A percentile compares a stretch with the other conserved stretches of the same genome.
Evolutionary conservation across 1,139 yeast species (phyloP).

Genomic region (Suhomyces panamericanus): DNA sequence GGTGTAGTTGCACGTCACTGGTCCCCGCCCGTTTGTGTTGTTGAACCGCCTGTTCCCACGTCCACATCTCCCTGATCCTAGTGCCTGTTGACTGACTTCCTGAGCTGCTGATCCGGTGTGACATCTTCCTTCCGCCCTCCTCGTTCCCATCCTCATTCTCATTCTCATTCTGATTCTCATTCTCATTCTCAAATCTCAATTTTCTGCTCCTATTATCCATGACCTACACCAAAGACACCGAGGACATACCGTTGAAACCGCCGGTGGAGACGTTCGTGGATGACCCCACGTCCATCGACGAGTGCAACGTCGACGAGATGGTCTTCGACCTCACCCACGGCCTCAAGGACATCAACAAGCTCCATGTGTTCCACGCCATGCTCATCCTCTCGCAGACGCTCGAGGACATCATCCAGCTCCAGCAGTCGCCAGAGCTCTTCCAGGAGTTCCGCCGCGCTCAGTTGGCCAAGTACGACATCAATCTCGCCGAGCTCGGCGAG

Average conservation of each 20-base stretch:
- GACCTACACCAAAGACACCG: constrained; percentile 16
- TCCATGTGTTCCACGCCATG: constrained; percentile 42
- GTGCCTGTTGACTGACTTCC: too few species aligned
- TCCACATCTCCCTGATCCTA: too few species aligned
- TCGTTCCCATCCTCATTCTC: neutral
- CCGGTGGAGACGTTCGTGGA: constrained; percentile 46
- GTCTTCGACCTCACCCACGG: constrained; percentile 34
- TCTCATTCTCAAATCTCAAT: too few species aligned
- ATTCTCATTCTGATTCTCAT: neutral
- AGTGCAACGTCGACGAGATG: constrained; percentile 39
- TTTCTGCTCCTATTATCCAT: neutral
- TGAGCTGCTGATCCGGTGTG: too few species aligned
- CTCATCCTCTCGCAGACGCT: constrained; percentile 33
- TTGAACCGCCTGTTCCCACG: too few species aligned
- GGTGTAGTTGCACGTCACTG: too few species aligned
- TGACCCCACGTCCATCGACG: constrained; percentile 39
- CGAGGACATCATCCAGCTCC: constrained; percentile 36
- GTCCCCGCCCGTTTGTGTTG: too few species aligned
- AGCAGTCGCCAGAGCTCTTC: constrained; percentile 26
- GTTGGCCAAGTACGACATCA: constrained; percentile 23
- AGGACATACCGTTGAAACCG: constrained; percentile 43
- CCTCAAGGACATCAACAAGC: constrained; percentile 34
- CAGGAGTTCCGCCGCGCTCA: constrained; percentile 29
- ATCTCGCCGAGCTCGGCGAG: neutral
- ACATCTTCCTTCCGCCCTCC: neutral